Evolutionary conservation across 306 rosid genomes (phyloP).

Genomic region (Fagus sylvatica): DNA sequence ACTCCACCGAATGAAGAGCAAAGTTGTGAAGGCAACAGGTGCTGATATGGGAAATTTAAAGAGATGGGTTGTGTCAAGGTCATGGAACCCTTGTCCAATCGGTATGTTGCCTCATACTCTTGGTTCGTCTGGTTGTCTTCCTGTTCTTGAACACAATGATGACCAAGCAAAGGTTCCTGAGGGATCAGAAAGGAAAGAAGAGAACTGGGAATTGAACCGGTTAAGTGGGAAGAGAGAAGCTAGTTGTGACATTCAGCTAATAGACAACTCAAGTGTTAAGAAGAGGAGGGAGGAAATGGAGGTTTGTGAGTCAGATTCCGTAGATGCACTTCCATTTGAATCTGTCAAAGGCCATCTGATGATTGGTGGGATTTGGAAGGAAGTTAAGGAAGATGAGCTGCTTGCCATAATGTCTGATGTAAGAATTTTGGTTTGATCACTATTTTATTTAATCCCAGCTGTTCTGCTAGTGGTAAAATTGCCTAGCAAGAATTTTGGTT

Average conservation of each 20-base stretch:
- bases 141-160: slow-evolving; percentile 47
- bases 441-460: slow-evolving; percentile 1
- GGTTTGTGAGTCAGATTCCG: slow-evolving; percentile 10
- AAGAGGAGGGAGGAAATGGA: slow-evolving; percentile 51
- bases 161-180: slow-evolving; percentile 17
- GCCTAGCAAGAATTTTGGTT: neutral
- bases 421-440: slow-evolving; percentile 50
- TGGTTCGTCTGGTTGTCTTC: slow-evolving; percentile 69
- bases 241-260: slow-evolving; percentile 37
- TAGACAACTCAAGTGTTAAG: slow-evolving; percentile 51
- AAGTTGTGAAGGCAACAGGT: slow-evolving; percentile 24
- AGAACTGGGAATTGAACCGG: slow-evolving; percentile 28
- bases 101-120: slow-evolving; percentile 79
- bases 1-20: slow-evolving; percentile 39
- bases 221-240: slow-evolving; percentile 52
- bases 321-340: slow-evolving; percentile 23
- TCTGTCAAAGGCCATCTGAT: slow-evolving; percentile 45
- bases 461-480: neutral
- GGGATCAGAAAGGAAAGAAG: slow-evolving; percentile 25
- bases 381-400: slow-evolving; percentile 58
- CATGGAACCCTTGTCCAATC: slow-evolving; percentile 90
- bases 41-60: slow-evolving; percentile 29
- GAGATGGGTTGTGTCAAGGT: slow-evolving; percentile 61
- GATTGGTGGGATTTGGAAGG: slow-evolving; percentile 65
- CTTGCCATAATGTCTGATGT: slow-evolving; percentile 57